Evolutionary conservation across 2,329 filamentous ascomycete genomes (phyloP).

Genomic region (Arthroderma sp.): DNA sequence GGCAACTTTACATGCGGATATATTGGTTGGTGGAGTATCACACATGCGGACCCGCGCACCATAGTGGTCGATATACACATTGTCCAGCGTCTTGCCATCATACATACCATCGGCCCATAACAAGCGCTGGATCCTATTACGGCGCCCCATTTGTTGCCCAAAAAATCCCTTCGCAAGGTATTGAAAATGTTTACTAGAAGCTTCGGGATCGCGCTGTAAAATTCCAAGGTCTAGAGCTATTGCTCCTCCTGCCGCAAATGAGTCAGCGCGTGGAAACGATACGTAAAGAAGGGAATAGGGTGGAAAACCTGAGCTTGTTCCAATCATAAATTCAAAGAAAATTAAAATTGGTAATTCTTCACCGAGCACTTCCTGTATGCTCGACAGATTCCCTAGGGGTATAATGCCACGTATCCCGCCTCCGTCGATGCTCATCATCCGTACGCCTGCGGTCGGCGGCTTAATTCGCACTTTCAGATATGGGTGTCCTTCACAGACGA

Average conservation of each 20-base stretch:
- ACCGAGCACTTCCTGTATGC: constrained; percentile 11
- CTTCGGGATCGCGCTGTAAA: background rate
- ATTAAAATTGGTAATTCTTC: constrained; percentile 4
- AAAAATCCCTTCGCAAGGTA: background rate
- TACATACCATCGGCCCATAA: background rate
- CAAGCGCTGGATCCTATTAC: background rate
- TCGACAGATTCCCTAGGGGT: constrained; percentile 7
- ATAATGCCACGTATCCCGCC: constrained; percentile 15
- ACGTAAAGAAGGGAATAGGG: background rate
- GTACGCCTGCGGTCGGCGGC: constrained; percentile 15
- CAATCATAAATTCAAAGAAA: constrained; percentile 8
- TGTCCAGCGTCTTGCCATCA: background rate
- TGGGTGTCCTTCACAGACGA: background rate
- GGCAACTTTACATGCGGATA: constrained; percentile 2
- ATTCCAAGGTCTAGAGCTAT: constrained; percentile 1
- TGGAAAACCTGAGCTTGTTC: constrained; percentile 10
- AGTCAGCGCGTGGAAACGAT: no score
- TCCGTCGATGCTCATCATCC: constrained; percentile 17
- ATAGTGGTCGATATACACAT: constrained; percentile 3
- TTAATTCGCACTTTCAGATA: constrained; percentile 13
- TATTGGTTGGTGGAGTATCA: background rate
- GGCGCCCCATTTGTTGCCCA: background rate
- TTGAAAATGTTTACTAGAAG: background rate
- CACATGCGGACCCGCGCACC: background rate
- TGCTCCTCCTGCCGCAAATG: background rate